Evolutionary conservation across 129 eudicot genomes (phyloP), one percentile per base, ranked within the genome.

Genomic region (Chrysanthemum lavandulifolium): DNA sequence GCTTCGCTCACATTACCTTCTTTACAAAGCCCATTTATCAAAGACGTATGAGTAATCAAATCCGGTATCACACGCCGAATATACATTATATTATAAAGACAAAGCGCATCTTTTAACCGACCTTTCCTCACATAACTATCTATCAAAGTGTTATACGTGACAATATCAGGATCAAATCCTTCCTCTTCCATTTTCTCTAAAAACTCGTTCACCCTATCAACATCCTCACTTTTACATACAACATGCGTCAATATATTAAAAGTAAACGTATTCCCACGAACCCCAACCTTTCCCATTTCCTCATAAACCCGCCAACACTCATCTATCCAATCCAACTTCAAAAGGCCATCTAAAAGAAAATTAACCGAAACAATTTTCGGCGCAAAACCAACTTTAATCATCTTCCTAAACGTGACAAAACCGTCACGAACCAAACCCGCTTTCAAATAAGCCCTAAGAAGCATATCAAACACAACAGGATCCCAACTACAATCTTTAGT

Each of bases 111-210:
- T 81, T 90, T 89, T 74, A 94, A 77, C 25, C 89, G 80, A 0
- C 84, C 78, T 64, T 76, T 81, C 45, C 79, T 88, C 63, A 96
- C 83, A 60, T 90, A 90, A 65, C 89, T 77, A 81, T 79, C 88
- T 73, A 94, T 77, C 16, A 90, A 71, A 48, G 87, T 94, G 77
- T 94, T 94, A 77, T 94, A 94, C 1, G 98, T 90, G 59, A 94
- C 96, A 62, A 90, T 71, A 83, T 94, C 98, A 0, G 96, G 96
- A 62, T 80, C 88, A 80, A 94, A 94, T 71, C 98, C 98, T 77
- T 90, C 93, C 79, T 94, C 98, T 82, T 94, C 98, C 96, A 94
- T 87, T 73, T 89, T 84, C 61, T 90, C 96, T 76, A 94, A 64
- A 75, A 94, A 87, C 51, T 83, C 81, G 45, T 90, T 94, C 72